Conservation (phyloP, 768 basidiomycete genomes). For the Podaxis sp. region DNA sequence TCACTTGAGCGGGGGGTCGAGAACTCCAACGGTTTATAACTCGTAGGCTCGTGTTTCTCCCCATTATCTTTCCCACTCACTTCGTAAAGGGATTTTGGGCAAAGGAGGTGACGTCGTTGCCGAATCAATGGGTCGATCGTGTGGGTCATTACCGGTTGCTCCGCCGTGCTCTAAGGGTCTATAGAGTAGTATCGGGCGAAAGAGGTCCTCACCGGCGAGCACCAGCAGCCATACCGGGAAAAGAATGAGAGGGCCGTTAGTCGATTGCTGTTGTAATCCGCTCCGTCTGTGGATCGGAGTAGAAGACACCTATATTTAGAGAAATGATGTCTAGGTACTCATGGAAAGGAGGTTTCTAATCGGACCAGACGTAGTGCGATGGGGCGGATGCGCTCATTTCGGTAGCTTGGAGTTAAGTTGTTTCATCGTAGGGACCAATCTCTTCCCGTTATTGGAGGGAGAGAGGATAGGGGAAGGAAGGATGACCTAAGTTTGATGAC, state of each 20-base stretch:
- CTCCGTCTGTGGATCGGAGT: background rate
- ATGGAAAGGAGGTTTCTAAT: background rate
- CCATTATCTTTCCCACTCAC: background rate
- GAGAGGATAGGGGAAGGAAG: no score
- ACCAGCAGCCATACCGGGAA: background rate
- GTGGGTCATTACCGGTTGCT: background rate
- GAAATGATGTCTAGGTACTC: background rate
- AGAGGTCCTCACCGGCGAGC: background rate
- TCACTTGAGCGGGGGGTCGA: background rate
- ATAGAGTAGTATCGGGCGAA: background rate
- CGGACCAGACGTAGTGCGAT: background rate
- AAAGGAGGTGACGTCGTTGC: slow-evolving; percentile 1
- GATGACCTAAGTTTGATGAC: no score
- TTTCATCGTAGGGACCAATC: no score
- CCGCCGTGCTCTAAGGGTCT: background rate
- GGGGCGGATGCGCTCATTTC: background rate
- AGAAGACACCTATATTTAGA: background rate
- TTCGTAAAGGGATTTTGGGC: background rate
- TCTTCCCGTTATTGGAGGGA: no score
- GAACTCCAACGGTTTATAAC: background rate
- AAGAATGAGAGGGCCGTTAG: background rate
- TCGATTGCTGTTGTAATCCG: background rate
- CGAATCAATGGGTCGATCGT: slow-evolving; percentile 1
- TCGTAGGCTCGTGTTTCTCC: background rate
- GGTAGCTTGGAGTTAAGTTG: background rate